Evolutionary conservation across 1,139 yeast genomes (phyloP).

Genomic region (Yamadazyma diddensiae): DNA sequence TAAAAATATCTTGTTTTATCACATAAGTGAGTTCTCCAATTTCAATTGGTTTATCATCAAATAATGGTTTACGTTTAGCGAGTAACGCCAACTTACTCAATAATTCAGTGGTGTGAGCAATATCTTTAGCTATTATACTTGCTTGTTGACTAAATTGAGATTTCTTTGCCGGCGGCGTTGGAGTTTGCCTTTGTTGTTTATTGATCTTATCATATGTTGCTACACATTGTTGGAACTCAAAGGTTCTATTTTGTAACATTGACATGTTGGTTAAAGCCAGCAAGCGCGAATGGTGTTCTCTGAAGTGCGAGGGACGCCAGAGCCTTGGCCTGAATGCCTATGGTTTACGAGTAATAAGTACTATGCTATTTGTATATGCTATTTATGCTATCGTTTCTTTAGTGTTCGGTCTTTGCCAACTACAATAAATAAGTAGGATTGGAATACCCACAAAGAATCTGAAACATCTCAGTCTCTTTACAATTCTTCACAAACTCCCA

Average conservation of each 20-base stretch:
- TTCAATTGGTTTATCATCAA: slow-evolving; percentile 93
- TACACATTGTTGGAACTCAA: slow-evolving; percentile 85
- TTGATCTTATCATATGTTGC: slow-evolving; percentile 61
- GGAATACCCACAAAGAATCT: slow-evolving; percentile 16
- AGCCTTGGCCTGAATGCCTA: background rate
- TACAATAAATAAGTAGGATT: slow-evolving; percentile 10
- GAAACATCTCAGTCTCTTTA: slow-evolving; percentile 12
- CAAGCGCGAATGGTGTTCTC: background rate
- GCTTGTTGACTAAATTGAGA: slow-evolving; percentile 82
- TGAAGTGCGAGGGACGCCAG: background rate
- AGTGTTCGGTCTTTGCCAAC: slow-evolving; percentile 1
- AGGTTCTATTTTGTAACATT: slow-evolving; percentile 69
- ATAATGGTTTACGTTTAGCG: slow-evolving; percentile 88
- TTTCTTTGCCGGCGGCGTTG: slow-evolving; percentile 26
- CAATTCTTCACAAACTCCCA: slow-evolving; percentile 13
- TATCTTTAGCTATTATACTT: slow-evolving; percentile 80
- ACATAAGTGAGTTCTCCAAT: slow-evolving; percentile 90
- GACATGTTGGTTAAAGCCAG: slow-evolving; percentile 2
- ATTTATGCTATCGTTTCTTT: slow-evolving; percentile 1
- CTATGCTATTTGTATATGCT: background rate
- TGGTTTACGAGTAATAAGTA: background rate
- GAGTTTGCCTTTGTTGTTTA: slow-evolving; percentile 26
- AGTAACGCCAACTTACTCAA: slow-evolving; percentile 75
- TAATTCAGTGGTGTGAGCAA: slow-evolving; percentile 82
- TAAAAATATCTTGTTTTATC: slow-evolving; percentile 88